Percentiles rank a stretch among this genome's conserved stretches.
These are phyloP conservation scores for Fusarium praegraminearum DNA, from an alignment of 2,329 filamentous ascomycete genomes.

Conservation along the genomic window DNA sequence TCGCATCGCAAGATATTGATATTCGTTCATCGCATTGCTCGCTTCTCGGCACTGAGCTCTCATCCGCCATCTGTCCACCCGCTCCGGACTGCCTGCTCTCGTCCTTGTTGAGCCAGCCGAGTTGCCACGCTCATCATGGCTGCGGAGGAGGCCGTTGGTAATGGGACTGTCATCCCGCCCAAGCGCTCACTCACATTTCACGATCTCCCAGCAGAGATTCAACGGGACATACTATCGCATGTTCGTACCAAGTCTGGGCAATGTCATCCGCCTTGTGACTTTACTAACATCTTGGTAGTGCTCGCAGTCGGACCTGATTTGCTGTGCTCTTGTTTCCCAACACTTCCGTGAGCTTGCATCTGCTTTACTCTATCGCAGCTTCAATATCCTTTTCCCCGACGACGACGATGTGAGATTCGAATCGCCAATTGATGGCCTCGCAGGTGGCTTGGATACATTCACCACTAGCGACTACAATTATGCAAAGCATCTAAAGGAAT, in stretches of 20 bases:
- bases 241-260: conserved; percentile 50
- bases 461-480: conserved; percentile 74
- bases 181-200: conserved; percentile 52
- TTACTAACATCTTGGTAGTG: conserved; percentile 55
- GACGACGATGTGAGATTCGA: conserved; percentile 66
- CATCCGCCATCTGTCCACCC: not conserved
- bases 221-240: conserved; percentile 62
- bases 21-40: conserved; percentile 22
- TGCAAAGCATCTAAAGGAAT: conserved; percentile 66
- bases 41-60: not conserved
- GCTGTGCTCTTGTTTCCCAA: conserved; percentile 68
- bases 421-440: conserved; percentile 67
- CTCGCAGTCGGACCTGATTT: conserved; percentile 65
- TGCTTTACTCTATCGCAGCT: conserved; percentile 68
- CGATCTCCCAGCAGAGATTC: conserved; percentile 61
- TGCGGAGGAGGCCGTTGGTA: conserved; percentile 50
- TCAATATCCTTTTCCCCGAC: conserved; percentile 72
- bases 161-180: conserved; percentile 44
- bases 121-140: conserved; percentile 52
- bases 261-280: not conserved
- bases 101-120: conserved; percentile 10
- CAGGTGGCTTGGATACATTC: conserved; percentile 70
- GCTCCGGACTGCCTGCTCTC: conserved; percentile 3
- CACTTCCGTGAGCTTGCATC: conserved; percentile 70
- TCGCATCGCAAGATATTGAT: conserved; percentile 31